Evolutionary conservation across 306 rosid genomes (phyloP), one percentile per base, ranked within the genome.

Genomic region (Acmispon strigosus): DNA sequence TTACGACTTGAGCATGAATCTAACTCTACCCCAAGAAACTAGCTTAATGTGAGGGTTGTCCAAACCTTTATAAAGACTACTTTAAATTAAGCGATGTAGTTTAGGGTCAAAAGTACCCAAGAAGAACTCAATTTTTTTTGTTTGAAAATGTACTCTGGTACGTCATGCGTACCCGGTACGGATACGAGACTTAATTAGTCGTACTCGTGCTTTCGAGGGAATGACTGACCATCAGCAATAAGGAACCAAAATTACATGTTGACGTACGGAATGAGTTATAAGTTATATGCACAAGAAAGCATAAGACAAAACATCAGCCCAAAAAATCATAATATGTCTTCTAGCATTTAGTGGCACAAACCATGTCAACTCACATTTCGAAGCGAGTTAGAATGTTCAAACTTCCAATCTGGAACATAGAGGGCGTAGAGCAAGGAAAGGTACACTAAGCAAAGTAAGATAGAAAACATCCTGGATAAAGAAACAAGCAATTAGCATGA

Each of bases 391-490:
- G 86, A 56, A 78, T 50, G 29, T 37, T 63, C 52, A 14, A 66
- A 82, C 66, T 66, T 71, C 96, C 96, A 87, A 78, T 70, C 76
- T 57, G 93, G 91, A 72, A 90, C 80, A 61, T 86, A 86, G 51
- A 90, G 91, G 57, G 82, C 81, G 8, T 87, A 86, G 43, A 87
- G 83, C 70, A 85, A 76, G 81, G 82, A 61, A 76, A 90, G 81
- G 76, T 90, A 84, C 75, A 74, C 48, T 12, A 82, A 84, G 84
- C 96, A 87, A 54, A 87, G 81, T 55, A 80, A 54, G 75, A 84
- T 16, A 29, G 86, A 84, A 69, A 90, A 80, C 47, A 85, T 63
- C 96, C 96, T 90, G 89, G 70, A 78, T 11, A 47, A 69, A 41
- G 65, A 53, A 61, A 71, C 17, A 72, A 74, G 44, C 74, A 61